A percentile compares a stretch with the other conserved stretches of the same genome.
These are phyloP conservation scores for Colletotrichum lentis DNA, from an alignment of 2,329 filamentous ascomycete genomes.

Conservation along the genomic window DNA sequence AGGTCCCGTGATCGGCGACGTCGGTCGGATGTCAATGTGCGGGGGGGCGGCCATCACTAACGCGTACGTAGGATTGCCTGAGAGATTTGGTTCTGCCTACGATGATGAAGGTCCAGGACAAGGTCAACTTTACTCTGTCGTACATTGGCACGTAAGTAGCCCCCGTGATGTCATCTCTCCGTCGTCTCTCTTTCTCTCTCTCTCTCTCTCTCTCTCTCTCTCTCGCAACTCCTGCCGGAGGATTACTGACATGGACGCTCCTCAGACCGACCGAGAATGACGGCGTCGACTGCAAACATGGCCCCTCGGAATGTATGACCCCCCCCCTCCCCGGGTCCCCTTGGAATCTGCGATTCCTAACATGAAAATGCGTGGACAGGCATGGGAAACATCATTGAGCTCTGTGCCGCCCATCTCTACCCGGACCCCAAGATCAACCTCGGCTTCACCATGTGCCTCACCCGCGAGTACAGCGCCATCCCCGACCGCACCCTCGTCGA, in stretches of 20 bases:
- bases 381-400: conserved; percentile 91
- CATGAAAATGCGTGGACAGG: conserved; percentile 48
- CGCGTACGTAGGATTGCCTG: conserved; percentile 71
- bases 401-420: conserved; percentile 86
- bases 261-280: conserved; percentile 75
- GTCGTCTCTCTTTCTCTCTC: not conserved
- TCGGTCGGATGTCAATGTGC: not conserved
- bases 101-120: conserved; percentile 82
- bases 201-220: not conserved
- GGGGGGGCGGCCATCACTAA: not conserved
- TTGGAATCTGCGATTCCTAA: not conserved
- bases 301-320: conserved; percentile 75
- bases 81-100: conserved; percentile 81
- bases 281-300: conserved; percentile 88
- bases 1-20: too few relatives aligned
- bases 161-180: not conserved
- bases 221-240: conserved; percentile 17
- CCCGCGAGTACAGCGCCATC: conserved; percentile 77
- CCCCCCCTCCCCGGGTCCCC: not conserved
- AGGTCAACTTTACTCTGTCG: conserved; percentile 89
- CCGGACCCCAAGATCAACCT: conserved; percentile 87
- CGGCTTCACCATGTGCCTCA: conserved; percentile 92
- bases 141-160: conserved; percentile 80
- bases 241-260: not conserved
- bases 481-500: conserved; percentile 81